Evolutionary conservation across 139 green algal genomes (phyloP).

Genomic region (Asterochloris erici): DNA sequence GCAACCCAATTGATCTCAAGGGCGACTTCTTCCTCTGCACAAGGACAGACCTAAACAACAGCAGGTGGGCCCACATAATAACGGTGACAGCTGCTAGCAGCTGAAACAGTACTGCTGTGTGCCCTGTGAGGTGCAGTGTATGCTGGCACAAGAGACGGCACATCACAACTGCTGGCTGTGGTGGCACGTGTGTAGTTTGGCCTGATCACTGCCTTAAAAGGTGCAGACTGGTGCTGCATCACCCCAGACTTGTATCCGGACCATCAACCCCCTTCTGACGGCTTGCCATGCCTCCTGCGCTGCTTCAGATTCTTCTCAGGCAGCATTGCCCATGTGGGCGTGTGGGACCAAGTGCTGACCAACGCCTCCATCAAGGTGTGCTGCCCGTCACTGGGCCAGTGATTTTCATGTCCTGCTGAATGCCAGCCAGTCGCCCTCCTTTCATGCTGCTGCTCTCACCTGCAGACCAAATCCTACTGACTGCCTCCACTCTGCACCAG

Average conservation of each 20-base stretch:
- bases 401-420: not conserved
- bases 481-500: not conserved
- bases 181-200: too few relatives aligned
- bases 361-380: not conserved
- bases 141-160: too few relatives aligned
- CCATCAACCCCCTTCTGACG: too few relatives aligned
- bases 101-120: too few relatives aligned
- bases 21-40: constrained; percentile 45
- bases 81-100: too few relatives aligned
- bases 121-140: too few relatives aligned
- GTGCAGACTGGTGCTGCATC: too few relatives aligned
- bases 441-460: not conserved
- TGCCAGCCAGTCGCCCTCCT: not conserved
- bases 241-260: too few relatives aligned
- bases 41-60: constrained; percentile 25
- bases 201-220: too few relatives aligned
- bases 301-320: constrained; percentile 33
- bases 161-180: too few relatives aligned
- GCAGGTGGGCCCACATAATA: too few relatives aligned
- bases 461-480: not conserved
- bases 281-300: too few relatives aligned
- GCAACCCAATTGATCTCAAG: constrained; percentile 26
- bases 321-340: constrained; percentile 34
- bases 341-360: constrained; percentile 28
- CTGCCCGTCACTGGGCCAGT: not conserved